Evolutionary conservation across 306 rosid genomes (phyloP).

Genomic region (Sophora flavescens): DNA sequence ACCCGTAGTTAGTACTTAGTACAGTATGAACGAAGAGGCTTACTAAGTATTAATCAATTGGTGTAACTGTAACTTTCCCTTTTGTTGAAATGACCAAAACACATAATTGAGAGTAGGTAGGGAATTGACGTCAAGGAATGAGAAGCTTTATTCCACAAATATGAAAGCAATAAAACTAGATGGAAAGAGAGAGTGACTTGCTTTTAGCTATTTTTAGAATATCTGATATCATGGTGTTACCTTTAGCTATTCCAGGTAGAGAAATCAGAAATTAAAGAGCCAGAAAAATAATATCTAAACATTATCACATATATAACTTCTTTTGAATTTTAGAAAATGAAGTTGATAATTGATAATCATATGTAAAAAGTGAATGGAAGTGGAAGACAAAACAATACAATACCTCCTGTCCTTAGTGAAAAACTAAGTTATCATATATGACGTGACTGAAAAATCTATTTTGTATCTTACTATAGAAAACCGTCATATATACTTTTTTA

Average conservation of each 20-base stretch:
- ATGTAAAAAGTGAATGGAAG: background rate
- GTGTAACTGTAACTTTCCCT: background rate
- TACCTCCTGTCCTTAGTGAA: background rate
- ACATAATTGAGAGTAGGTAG: slow-evolving; percentile 25
- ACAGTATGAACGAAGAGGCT: background rate
- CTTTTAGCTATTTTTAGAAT: slow-evolving; percentile 37
- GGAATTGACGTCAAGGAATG: slow-evolving; percentile 36
- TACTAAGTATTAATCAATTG: background rate
- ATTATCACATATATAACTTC: background rate
- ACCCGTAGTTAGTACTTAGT: background rate
- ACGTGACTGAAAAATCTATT: background rate
- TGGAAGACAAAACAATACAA: background rate
- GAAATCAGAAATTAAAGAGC: slow-evolving; percentile 1
- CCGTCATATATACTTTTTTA: no score
- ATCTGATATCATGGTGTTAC: background rate
- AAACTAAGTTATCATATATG: background rate
- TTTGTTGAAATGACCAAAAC: slow-evolving; percentile 38
- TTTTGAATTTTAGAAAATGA: background rate
- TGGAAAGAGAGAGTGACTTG: background rate
- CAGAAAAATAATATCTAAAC: background rate
- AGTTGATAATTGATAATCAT: background rate
- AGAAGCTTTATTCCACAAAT: slow-evolving; percentile 37
- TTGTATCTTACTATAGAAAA: no score
- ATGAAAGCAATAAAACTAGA: slow-evolving; percentile 40
- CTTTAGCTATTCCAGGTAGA: slow-evolving; percentile 29